Base-by-base conservation (phyloP, 2,329 filamentous ascomycete genomes). In the Huntiella savannae region DNA sequence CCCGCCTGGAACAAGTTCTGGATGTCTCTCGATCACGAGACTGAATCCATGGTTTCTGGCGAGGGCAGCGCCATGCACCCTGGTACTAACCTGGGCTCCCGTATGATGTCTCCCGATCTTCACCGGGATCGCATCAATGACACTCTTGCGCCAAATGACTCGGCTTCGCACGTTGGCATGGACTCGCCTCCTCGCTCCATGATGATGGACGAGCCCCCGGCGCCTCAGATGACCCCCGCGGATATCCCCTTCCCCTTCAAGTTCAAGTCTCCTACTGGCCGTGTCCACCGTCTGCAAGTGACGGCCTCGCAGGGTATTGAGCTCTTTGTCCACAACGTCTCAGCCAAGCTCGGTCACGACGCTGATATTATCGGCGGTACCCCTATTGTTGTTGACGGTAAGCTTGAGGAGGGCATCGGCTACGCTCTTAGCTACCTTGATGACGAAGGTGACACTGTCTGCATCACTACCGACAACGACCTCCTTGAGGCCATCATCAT, bases 1-100 rank as follows among this genome's bases (percentile, higher is more conserved):
- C 91, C 91, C 4, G 91, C 91, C 5, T 98, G 91, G 91, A 96
- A 95, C 68, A 98, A 96, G 63, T 98, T 98, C 67, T 98, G 91
- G 91, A 70, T 96, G 54, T 96, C 91, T 1, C 78, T 98, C 55
- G 75, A 96, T 61, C 77, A 92, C 55, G 88, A 94, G 60, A 88
- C 87, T 11, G 91, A 96, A 63, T 98, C 91, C 2, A 81, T 94
- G 71, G 78, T 96, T 62, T 98, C 91, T 50, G 91, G 87, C 50
- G 85, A 92, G 48, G 83, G 81, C 42, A 83, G 82, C 57, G 48
- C 48, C 5, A 50, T 50, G 48, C 79, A 79, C 56, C 68, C 67
- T 55, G 59, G 76, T 68, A 56, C 76, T 45, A 77, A 79, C 49
- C 67, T 78, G 41, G 75, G 77, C 51, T 72, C 77, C 46, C 76